These are phyloP conservation scores for Fusarium sp. DNA, from an alignment of 2,329 filamentous ascomycete genomes.

Conservation along the genomic window DNA sequence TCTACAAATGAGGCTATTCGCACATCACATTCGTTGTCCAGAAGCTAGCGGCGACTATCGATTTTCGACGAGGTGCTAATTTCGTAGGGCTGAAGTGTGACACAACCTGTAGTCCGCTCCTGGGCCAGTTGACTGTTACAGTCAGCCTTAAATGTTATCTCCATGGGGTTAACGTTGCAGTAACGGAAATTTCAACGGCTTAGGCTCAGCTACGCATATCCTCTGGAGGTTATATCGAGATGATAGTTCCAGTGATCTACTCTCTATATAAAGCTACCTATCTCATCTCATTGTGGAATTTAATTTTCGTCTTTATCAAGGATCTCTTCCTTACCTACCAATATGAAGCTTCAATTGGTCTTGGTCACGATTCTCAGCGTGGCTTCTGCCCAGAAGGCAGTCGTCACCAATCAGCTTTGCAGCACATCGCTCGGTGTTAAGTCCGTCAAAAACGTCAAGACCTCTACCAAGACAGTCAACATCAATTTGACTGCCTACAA, in stretches of 20 bases:
- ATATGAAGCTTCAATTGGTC: neutral
- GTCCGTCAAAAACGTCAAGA: neutral
- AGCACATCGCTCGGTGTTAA: neutral
- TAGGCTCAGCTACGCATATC: fast-evolving
- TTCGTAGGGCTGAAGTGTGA: neutral
- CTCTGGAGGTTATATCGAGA: neutral
- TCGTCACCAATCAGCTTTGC: neutral
- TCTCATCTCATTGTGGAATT: too few relatives aligned
- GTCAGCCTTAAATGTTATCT: neutral
- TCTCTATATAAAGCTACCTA: neutral
- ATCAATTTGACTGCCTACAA: neutral
- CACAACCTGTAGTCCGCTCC: neutral
- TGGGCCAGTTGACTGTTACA: neutral
- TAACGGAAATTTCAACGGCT: fast-evolving
- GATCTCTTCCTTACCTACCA: too few relatives aligned
- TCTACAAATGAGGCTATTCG: neutral
- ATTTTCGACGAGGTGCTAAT: neutral
- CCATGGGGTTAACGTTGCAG: neutral
- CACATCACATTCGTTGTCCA: neutral
- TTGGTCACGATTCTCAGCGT: fast-evolving
- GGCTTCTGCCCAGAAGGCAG: fast-evolving
- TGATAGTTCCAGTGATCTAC: too few relatives aligned
- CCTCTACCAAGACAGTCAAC: neutral
- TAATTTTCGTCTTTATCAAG: too few relatives aligned
- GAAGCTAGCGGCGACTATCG: neutral